phyloP scores from a whole-genome alignment of 2,329 filamentous ascomycete genomes.

The Phaeophleospora eucalypticola region DNA sequence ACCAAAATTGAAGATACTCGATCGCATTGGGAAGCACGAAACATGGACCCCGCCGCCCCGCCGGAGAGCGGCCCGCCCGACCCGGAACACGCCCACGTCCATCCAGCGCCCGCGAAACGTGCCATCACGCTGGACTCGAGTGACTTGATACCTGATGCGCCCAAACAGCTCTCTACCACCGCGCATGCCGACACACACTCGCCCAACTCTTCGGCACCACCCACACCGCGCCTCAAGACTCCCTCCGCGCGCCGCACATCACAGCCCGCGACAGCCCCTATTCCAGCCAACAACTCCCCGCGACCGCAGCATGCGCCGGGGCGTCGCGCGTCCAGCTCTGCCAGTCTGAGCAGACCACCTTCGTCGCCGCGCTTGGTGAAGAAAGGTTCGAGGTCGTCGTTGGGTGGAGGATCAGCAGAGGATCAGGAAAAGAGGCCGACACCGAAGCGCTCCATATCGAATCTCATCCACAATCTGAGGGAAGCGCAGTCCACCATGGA shows the following conservation, averaged over 20 bases:
- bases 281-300: conserved; percentile 12
- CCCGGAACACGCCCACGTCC: too few species aligned
- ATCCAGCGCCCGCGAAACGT: too few species aligned
- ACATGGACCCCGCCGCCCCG: neutral
- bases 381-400: conserved; percentile 26
- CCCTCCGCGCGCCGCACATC: conserved; percentile 13
- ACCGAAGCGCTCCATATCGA: conserved; percentile 33
- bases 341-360: conserved; percentile 16
- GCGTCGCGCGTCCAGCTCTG: conserved; percentile 28
- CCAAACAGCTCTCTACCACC: neutral
- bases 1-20: too few species aligned
- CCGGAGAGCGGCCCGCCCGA: neutral
- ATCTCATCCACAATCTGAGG: conserved; percentile 30
- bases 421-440: conserved; percentile 26
- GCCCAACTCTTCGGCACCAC: neutral
- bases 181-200: neutral
- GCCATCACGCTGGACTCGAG: neutral
- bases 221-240: neutral
- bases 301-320: conserved; percentile 9
- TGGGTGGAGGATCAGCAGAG: conserved; percentile 21
- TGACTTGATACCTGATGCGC: neutral
- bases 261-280: conserved; percentile 9
- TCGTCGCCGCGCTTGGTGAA: conserved; percentile 19
- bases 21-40: neutral
- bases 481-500: conserved; percentile 33